These are phyloP conservation scores for Cubamyces sp. DNA, from an alignment of 768 basidiomycete species.

Conservation along the genomic window DNA sequence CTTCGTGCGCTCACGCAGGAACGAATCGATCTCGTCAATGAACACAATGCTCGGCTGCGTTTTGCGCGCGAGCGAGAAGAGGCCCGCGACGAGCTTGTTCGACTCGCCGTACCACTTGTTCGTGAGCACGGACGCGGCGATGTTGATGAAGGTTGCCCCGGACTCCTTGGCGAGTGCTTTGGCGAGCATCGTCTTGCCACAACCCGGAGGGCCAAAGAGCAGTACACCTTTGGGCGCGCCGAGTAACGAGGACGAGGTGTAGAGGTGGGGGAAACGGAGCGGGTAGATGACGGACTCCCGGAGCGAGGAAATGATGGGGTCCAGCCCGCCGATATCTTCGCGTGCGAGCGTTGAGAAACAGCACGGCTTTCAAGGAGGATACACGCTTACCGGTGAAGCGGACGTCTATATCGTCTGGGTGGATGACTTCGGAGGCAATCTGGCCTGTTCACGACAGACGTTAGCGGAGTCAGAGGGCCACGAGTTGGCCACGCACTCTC, in stretches of 20 bases:
- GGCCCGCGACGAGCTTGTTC: conserved; percentile 93
- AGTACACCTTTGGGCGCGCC: conserved; percentile 95
- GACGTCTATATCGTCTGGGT: conserved; percentile 85
- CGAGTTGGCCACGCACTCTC: conserved; percentile 62
- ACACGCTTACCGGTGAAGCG: conserved; percentile 65
- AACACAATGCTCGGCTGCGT: conserved; percentile 96
- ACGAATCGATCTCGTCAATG: conserved; percentile 98
- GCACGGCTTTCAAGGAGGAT: background rate
- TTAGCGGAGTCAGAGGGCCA: background rate
- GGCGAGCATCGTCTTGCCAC: conserved; percentile 99
- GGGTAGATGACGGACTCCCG: conserved; percentile 97
- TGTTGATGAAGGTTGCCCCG: conserved; percentile 94
- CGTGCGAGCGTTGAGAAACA: conserved; percentile 1
- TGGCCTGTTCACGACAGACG: conserved; percentile 51
- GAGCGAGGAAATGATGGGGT: conserved; percentile 85
- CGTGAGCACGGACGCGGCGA: conserved; percentile 72
- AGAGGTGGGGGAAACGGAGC: conserved; percentile 86
- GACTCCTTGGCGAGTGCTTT: conserved; percentile 97
- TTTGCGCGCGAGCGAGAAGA: conserved; percentile 94
- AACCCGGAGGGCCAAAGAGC: conserved; percentile 95
- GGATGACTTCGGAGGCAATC: conserved; percentile 92
- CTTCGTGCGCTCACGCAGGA: conserved; percentile 83
- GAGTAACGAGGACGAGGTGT: conserved; percentile 80
- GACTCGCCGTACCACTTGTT: conserved; percentile 89
- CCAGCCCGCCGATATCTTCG: conserved; percentile 90